Conservation (phyloP, 257 asterid species). For the Solanum chiquidenum region DNA sequence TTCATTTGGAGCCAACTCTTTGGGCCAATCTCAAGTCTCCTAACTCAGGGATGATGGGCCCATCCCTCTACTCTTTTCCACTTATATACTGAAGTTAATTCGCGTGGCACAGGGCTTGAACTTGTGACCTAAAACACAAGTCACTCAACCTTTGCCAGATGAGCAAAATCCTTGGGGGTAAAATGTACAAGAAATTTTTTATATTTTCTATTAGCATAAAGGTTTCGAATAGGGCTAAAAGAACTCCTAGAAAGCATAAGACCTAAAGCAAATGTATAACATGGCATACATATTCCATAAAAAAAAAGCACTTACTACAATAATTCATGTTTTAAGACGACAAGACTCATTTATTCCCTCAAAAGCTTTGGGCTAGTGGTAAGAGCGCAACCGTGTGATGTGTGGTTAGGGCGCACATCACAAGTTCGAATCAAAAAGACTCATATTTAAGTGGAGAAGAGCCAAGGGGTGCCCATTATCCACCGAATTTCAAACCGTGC, state of each 20-base stretch:
- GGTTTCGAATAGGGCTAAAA: background rate
- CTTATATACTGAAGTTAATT: background rate
- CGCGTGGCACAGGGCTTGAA: background rate
- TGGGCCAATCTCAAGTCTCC: background rate
- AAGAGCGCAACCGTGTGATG: background rate
- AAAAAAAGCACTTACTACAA: background rate
- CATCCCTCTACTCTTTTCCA: background rate
- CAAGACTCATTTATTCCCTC: background rate
- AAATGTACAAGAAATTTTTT: background rate
- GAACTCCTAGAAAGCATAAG: background rate
- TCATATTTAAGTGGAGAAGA: background rate
- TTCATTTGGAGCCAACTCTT: background rate
- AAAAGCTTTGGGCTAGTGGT: background rate
- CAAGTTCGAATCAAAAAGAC: background rate
- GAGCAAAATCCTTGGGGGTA: background rate
- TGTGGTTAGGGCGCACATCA: background rate
- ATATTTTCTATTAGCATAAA: background rate
- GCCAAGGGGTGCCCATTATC: background rate
- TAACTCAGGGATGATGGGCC: background rate
- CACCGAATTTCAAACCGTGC: background rate
- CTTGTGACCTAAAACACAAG: background rate
- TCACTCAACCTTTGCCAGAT: background rate
- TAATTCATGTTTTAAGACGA: background rate
- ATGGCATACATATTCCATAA: background rate
- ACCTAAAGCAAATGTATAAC: background rate